Conservation (phyloP, 305 asterid genomes). For the Plantago lanceolata region DNA sequence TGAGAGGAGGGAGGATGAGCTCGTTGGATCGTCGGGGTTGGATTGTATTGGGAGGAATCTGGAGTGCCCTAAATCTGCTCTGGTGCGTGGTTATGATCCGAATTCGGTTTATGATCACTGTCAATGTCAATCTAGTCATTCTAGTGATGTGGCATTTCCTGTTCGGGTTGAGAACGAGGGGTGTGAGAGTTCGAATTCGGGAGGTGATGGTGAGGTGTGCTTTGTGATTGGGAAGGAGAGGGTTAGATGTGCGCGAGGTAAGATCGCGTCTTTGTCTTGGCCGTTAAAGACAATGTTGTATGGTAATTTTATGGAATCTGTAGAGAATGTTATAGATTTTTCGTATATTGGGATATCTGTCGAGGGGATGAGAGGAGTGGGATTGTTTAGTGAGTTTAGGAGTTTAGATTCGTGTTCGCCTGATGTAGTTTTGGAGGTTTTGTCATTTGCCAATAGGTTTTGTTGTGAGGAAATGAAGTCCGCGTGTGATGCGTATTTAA, state of each 20-base stretch:
- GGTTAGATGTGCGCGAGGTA: slow-evolving; percentile 41
- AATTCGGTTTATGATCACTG: slow-evolving; percentile 41
- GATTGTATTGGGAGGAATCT: slow-evolving; percentile 51
- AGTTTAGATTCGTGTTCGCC: slow-evolving; percentile 39
- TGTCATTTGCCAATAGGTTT: slow-evolving; percentile 54
- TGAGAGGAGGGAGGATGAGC: slow-evolving; percentile 57
- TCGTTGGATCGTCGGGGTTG: slow-evolving; percentile 39
- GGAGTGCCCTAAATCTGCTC: slow-evolving; percentile 48
- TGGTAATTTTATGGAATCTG: slow-evolving; percentile 48
- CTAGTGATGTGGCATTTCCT: slow-evolving; percentile 7
- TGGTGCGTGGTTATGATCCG: slow-evolving; percentile 39
- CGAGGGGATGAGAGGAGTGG: slow-evolving; percentile 48
- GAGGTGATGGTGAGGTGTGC: slow-evolving; percentile 32
- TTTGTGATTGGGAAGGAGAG: slow-evolving; percentile 43
- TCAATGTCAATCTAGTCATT: slow-evolving; percentile 21
- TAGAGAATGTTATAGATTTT: slow-evolving; percentile 42
- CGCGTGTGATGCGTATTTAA: slow-evolving; percentile 44
- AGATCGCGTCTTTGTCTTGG: slow-evolving; percentile 45
- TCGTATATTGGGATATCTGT: slow-evolving; percentile 45
- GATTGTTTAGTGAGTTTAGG: slow-evolving; percentile 34
- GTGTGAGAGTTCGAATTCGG: slow-evolving; percentile 19
- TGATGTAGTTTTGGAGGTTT: slow-evolving; percentile 41
- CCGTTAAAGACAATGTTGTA: slow-evolving; percentile 49
- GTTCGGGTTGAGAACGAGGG: slow-evolving; percentile 19
- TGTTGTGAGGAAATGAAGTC: slow-evolving; percentile 60